phyloP scores from a whole-genome alignment of 371 early-diverging fungal species.

The Cokeromyces recurvatus region DNA sequence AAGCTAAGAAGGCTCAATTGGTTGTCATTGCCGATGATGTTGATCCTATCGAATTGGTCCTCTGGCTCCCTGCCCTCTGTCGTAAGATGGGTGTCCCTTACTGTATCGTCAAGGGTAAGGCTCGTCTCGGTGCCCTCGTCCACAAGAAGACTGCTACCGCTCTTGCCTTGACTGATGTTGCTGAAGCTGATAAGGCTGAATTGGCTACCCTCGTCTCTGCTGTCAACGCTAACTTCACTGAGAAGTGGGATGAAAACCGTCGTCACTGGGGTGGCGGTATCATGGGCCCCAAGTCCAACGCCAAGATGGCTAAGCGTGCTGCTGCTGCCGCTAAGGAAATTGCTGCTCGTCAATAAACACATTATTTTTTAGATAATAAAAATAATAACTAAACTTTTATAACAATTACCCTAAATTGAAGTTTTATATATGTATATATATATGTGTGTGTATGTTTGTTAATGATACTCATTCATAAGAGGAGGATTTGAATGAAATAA shows the following conservation, averaged over 20 bases:
- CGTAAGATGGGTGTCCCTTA: conserved; percentile 99
- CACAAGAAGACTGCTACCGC: conserved; percentile 99
- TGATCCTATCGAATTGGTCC: conserved; percentile 98
- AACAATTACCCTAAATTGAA: too few species aligned
- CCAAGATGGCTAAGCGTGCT: conserved; percentile 76
- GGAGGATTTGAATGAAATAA: too few species aligned
- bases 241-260: conserved; percentile 90
- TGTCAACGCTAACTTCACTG: conserved; percentile 90
- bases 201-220: conserved; percentile 86
- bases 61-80: conserved; percentile 99
- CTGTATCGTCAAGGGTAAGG: conserved; percentile 98
- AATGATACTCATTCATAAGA: too few species aligned
- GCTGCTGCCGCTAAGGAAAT: conserved; percentile 66
- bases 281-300: conserved; percentile 92
- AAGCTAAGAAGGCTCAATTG: conserved; percentile 98
- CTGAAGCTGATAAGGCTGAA: conserved; percentile 93
- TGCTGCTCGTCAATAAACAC: conserved; percentile 52
- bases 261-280: conserved; percentile 97
- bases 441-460: too few species aligned
- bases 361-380: too few species aligned
- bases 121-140: conserved; percentile 96
- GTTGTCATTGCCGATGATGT: conserved; percentile 99
- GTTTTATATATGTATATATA: too few species aligned
- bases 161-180: conserved; percentile 92
- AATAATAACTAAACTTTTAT: too few species aligned